Conservation (phyloP, 352 stramenopile genomes). For the Phytophthora sansomeana region DNA sequence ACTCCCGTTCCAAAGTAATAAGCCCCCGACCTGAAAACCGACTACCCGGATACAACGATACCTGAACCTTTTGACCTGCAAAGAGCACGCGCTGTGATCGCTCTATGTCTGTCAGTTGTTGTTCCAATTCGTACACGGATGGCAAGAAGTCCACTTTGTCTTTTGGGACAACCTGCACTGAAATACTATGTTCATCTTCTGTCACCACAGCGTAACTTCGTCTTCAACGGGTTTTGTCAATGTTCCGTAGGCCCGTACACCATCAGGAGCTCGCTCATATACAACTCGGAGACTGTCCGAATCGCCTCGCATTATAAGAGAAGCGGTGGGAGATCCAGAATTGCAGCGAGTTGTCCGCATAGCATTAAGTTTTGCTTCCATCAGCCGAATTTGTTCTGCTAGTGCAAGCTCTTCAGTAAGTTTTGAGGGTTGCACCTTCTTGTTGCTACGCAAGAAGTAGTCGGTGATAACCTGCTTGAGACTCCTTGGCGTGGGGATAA, state of each 20-base stretch:
- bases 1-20: conserved; percentile 60
- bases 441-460: conserved; percentile 70
- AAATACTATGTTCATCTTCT: conserved; percentile 70
- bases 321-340: conserved; percentile 6
- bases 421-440: conserved; percentile 68
- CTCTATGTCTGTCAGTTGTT: conserved; percentile 58
- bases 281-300: conserved; percentile 53
- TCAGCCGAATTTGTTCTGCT: conserved; percentile 42
- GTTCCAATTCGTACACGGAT: conserved; percentile 62
- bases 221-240: conserved; percentile 54
- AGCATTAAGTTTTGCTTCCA: conserved; percentile 41
- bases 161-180: conserved; percentile 54
- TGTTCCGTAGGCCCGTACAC: conserved; percentile 62
- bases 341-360: conserved; percentile 36
- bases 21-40: conserved; percentile 68
- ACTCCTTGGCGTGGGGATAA: conserved; percentile 54
- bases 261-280: conserved; percentile 48
- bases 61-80: conserved; percentile 72
- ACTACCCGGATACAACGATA: conserved; percentile 77
- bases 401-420: conserved; percentile 33
- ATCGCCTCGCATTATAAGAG: not conserved
- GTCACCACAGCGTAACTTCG: conserved; percentile 62
- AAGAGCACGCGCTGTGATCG: conserved; percentile 55
- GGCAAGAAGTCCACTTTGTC: conserved; percentile 66
- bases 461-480: conserved; percentile 73